Conservation (phyloP, 108 stramenopile species). For the Skeletonema tropicum region DNA sequence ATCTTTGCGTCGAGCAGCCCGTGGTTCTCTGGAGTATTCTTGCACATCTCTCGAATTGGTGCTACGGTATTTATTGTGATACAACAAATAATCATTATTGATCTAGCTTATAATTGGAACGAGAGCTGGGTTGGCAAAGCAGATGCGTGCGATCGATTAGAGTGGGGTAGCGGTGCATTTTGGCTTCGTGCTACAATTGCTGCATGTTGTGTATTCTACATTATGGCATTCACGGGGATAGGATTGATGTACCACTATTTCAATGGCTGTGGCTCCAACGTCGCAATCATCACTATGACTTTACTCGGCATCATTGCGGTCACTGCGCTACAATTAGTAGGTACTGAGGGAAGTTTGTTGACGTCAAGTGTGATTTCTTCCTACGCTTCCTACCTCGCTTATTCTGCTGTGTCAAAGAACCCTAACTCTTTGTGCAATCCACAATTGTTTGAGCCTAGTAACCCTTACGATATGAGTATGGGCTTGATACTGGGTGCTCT, state of each 20-base stretch:
- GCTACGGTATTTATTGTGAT: slow-evolving; percentile 71
- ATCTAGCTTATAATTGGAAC: slow-evolving; percentile 89
- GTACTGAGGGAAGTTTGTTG: slow-evolving; percentile 84
- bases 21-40: slow-evolving; percentile 61
- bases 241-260: slow-evolving; percentile 83
- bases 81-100: slow-evolving; percentile 86
- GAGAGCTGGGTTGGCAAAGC: slow-evolving; percentile 83
- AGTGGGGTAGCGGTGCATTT: slow-evolving; percentile 65
- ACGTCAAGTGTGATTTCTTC: slow-evolving; percentile 84
- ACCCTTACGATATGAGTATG: slow-evolving; percentile 75
- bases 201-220: slow-evolving; percentile 62
- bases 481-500: slow-evolving; percentile 80
- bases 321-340: slow-evolving; percentile 69
- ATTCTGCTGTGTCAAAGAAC: slow-evolving; percentile 87
- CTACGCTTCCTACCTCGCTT: slow-evolving; percentile 85
- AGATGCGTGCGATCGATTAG: slow-evolving; percentile 67
- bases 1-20: slow-evolving; percentile 70
- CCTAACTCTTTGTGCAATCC: slow-evolving; percentile 84
- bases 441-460: slow-evolving; percentile 64
- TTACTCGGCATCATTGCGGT: slow-evolving; percentile 72
- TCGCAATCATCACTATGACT: slow-evolving; percentile 84
- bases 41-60: slow-evolving; percentile 72
- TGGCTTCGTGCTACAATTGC: slow-evolving; percentile 81
- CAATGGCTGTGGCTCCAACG: slow-evolving; percentile 72
- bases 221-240: slow-evolving; percentile 63